Percentiles rank a stretch among this genome's conserved stretches.
Conservation (phyloP, 208 protist genomes). For the Wallacemonas sp. region DNA sequence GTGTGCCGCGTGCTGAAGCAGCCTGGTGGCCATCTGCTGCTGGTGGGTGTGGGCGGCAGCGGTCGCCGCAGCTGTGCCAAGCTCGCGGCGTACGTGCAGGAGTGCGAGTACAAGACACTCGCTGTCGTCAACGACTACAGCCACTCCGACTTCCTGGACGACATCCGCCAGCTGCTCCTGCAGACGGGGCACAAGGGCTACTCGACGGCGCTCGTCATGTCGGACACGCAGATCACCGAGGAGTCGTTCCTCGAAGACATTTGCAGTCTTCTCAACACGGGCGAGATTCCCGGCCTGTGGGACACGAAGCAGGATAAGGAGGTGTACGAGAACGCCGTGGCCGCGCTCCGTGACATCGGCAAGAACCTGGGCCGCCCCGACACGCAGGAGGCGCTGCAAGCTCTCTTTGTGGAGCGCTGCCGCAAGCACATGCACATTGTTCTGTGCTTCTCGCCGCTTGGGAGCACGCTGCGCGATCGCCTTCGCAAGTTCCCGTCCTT, state of each 20-base stretch:
- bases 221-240: slow-evolving; percentile 95
- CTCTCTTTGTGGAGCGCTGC: slow-evolving; percentile 92
- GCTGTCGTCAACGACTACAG: slow-evolving; percentile 95
- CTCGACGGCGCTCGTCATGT: slow-evolving; percentile 95
- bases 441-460: slow-evolving; percentile 97
- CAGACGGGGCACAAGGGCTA: slow-evolving; percentile 92
- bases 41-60: slow-evolving; percentile 96
- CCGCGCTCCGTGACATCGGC: slow-evolving; percentile 84
- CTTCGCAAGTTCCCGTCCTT: slow-evolving; percentile 97
- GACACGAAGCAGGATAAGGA: slow-evolving; percentile 93
- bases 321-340: slow-evolving; percentile 84
- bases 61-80: slow-evolving; percentile 94
- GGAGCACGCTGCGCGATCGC: slow-evolving; percentile 93
- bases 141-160: slow-evolving; percentile 95
- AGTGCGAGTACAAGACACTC: slow-evolving; percentile 93
- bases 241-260: slow-evolving; percentile 97
- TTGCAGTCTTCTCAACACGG: slow-evolving; percentile 97
- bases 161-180: slow-evolving; percentile 92
- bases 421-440: slow-evolving; percentile 96
- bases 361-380: slow-evolving; percentile 82
- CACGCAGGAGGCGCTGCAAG: slow-evolving; percentile 83
- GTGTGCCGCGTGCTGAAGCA: slow-evolving; percentile 96
- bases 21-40: slow-evolving; percentile 94
- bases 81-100: slow-evolving; percentile 93
- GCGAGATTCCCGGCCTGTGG: slow-evolving; percentile 95